phyloP scores from a whole-genome alignment of 1,284 basidiomycete species.

The Veloporphyrellus conicus region DNA sequence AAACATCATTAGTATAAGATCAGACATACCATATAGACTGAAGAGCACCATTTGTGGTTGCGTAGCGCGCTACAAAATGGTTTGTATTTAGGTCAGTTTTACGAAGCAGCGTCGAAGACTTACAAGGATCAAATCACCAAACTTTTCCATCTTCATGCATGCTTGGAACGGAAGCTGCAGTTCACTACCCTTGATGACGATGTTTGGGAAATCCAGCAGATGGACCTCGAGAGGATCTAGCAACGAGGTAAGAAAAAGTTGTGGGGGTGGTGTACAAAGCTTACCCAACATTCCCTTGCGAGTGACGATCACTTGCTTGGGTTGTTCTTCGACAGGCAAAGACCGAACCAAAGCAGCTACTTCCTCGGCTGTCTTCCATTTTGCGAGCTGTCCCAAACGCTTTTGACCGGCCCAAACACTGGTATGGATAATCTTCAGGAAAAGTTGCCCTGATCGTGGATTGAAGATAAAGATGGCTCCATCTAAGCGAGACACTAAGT shows the following conservation, averaged over 20 bases:
- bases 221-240: conserved; percentile 95
- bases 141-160: conserved; percentile 99
- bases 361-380: conserved; percentile 99
- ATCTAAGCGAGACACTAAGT: conserved; percentile 43
- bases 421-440: conserved; percentile 99
- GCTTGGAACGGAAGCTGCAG: conserved; percentile 99
- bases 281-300: conserved; percentile 97
- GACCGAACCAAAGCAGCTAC: conserved; percentile 96
- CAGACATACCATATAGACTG: conserved; percentile 81
- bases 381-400: conserved; percentile 97
- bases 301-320: conserved; percentile 98
- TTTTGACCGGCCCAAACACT: conserved; percentile 99
- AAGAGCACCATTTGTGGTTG: conserved; percentile 99
- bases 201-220: conserved; percentile 98
- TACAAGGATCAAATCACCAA: conserved; percentile 93
- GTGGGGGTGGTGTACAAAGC: conserved; percentile 16
- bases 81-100: conserved; percentile 3
- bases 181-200: conserved; percentile 99
- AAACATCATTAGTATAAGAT: not conserved
- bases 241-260: conserved; percentile 7
- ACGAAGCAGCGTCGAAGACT: conserved; percentile 17
- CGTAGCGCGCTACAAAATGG: conserved; percentile 69
- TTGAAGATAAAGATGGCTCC: conserved; percentile 99
- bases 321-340: conserved; percentile 97
- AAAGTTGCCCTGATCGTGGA: conserved; percentile 95